Evolutionary conservation across 331 rosid genomes (phyloP).

Genomic region (Malus hybrid): DNA sequence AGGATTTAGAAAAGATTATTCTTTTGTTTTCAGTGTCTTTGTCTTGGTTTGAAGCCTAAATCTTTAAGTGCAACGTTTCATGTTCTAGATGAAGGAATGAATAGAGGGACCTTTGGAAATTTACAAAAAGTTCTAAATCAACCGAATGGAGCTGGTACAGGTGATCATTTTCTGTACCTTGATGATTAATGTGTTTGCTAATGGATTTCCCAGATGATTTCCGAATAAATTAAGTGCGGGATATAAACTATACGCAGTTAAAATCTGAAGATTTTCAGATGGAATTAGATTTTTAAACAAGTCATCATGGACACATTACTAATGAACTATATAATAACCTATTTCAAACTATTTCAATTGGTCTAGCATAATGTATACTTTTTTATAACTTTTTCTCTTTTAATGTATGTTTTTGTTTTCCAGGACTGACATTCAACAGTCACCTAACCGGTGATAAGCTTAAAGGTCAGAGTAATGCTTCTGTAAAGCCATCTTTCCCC

Average conservation of each 20-base stretch:
- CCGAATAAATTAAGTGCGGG: not conserved
- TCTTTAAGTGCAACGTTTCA: not conserved
- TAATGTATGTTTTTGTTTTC: not conserved
- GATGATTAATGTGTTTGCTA: not conserved
- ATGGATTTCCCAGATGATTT: not conserved
- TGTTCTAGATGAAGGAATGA: constrained; percentile 31
- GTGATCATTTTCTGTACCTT: constrained; percentile 26
- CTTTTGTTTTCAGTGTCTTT: not conserved
- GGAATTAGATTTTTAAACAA: not conserved
- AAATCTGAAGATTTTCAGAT: not conserved
- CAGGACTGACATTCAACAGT: constrained; percentile 50
- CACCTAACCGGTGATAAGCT: constrained; percentile 20
- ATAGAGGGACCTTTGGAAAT: constrained; percentile 39
- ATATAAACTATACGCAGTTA: not conserved
- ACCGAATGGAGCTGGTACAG: constrained; percentile 38
- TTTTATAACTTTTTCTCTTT: not conserved
- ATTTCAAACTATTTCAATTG: not conserved
- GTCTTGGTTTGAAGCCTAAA: not conserved
- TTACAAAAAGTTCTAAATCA: constrained; percentile 29
- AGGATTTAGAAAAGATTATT: not conserved
- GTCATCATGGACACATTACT: not conserved
- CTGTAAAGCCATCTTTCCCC: constrained; percentile 22
- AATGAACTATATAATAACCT: not conserved
- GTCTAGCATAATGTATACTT: not conserved
- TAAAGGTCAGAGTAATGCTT: constrained; percentile 33